These are phyloP conservation scores for Otatea glauca DNA, from an alignment of 176 grass and related monocot genomes.

Conservation along the genomic window DNA sequence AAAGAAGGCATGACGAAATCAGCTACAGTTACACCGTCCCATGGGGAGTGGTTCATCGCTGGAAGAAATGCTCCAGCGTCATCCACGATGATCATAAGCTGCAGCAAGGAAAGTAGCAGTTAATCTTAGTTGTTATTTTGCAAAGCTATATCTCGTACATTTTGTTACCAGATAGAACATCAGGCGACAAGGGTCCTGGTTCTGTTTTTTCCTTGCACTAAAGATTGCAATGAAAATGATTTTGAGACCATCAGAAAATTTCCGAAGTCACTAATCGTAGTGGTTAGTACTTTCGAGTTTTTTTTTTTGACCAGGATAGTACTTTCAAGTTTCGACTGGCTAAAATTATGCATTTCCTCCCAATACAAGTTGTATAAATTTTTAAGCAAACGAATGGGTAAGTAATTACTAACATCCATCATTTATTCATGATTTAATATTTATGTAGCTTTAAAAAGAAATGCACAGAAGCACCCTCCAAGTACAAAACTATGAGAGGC, in stretches of 20 bases:
- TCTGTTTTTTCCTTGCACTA: neutral
- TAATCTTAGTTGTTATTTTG: neutral
- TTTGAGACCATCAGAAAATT: neutral
- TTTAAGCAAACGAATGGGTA: too few species aligned
- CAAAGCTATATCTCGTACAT: neutral
- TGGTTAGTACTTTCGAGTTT: slow-evolving; percentile 1
- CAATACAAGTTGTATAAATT: too few species aligned
- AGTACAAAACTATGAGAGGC: neutral
- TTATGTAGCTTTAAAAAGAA: too few species aligned
- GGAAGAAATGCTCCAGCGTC: slow-evolving; percentile 76
- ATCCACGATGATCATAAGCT: slow-evolving; percentile 97
- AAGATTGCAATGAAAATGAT: slow-evolving; percentile 25
- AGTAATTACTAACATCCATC: too few species aligned
- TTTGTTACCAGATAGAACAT: slow-evolving; percentile 2
- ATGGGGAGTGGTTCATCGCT: slow-evolving; percentile 72
- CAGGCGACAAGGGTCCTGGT: neutral
- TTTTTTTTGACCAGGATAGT: too few species aligned
- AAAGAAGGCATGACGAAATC: slow-evolving; percentile 99
- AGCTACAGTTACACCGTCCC: slow-evolving; percentile 76
- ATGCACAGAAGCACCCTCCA: neutral
- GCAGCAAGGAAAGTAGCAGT: slow-evolving; percentile 38
- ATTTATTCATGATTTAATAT: too few species aligned
- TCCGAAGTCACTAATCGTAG: neutral
- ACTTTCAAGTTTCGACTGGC: too few species aligned
- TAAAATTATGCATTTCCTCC: too few species aligned